These are phyloP conservation scores for Pseudogymnoascus sp. DNA, from an alignment of 2,329 filamentous ascomycete species.

Conservation along the genomic window DNA sequence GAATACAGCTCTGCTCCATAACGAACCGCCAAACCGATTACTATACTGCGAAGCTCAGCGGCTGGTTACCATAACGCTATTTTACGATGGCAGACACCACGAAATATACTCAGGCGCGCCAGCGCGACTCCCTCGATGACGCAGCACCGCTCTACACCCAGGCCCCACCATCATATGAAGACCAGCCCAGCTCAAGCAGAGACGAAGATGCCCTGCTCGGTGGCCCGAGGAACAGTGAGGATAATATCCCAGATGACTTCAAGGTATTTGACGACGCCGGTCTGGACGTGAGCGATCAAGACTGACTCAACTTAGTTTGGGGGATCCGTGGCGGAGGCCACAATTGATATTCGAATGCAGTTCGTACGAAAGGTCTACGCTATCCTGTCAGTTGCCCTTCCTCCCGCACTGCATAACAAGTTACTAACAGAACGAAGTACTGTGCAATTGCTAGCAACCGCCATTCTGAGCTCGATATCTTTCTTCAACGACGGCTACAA, in stretches of 20 bases:
- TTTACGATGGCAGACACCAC: slow-evolving; percentile 60
- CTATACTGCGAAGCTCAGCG: not conserved
- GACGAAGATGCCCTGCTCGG: slow-evolving; percentile 50
- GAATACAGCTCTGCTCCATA: not conserved
- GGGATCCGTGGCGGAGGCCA: slow-evolving; percentile 85
- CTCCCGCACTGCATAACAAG: not conserved
- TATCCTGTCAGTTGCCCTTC: slow-evolving; percentile 55
- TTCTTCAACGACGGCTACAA: slow-evolving; percentile 79
- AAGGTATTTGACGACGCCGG: slow-evolving; percentile 48
- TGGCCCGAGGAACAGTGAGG: slow-evolving; percentile 69
- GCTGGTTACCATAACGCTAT: not conserved
- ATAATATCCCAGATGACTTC: slow-evolving; percentile 95
- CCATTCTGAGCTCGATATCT: slow-evolving; percentile 69
- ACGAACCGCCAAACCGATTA: not conserved
- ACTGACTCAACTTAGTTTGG: slow-evolving; percentile 56
- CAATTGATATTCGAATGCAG: slow-evolving; percentile 91
- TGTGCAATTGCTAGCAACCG: slow-evolving; percentile 83
- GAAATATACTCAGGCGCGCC: slow-evolving; percentile 76
- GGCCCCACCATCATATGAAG: slow-evolving; percentile 75
- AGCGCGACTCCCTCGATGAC: slow-evolving; percentile 79
- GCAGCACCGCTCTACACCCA: slow-evolving; percentile 53
- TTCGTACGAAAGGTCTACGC: slow-evolving; percentile 97
- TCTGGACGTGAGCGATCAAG: not conserved
- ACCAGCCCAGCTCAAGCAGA: slow-evolving; percentile 45
- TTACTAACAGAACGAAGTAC: slow-evolving; percentile 41